phyloP scores from a whole-genome alignment of 2,329 filamentous ascomycete species.

The Sclerotinia minor region DNA sequence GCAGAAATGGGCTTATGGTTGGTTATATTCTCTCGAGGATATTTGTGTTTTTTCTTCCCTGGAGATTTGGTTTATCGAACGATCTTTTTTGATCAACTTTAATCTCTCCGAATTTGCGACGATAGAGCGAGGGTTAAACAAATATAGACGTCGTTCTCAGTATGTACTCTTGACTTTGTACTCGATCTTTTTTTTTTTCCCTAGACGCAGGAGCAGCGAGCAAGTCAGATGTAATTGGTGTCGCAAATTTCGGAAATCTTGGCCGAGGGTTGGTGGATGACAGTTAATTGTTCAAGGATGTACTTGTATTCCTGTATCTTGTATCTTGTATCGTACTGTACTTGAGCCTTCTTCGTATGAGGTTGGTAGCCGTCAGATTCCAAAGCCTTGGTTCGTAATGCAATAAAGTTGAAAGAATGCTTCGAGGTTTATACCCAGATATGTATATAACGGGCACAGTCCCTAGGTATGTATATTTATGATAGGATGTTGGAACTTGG shows the following conservation, averaged over 20 bases:
- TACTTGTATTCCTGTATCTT: not conserved
- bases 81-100: slow-evolving; percentile 13
- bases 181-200: not conserved
- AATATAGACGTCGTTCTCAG: not conserved
- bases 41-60: not conserved
- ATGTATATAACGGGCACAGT: not conserved
- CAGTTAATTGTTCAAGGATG: slow-evolving; percentile 17
- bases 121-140: not conserved
- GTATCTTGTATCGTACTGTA: not conserved
- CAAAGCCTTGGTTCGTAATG: slow-evolving; percentile 16
- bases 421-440: not conserved
- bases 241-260: slow-evolving; percentile 24
- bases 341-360: not conserved
- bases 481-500: not conserved
- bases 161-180: not conserved
- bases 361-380: not conserved
- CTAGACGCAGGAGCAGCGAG: slow-evolving; percentile 5
- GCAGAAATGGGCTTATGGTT: slow-evolving; percentile 14
- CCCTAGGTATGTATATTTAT: too few relatives aligned
- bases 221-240: slow-evolving; percentile 20
- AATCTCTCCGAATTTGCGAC: slow-evolving; percentile 17
- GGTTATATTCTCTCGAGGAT: not conserved
- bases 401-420: not conserved
- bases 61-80: slow-evolving; percentile 1
- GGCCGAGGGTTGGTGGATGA: slow-evolving; percentile 18